Percentiles rank a stretch among this genome's conserved stretches.
Conservation (phyloP, 2,329 filamentous ascomycete species). For the Colletotrichum sp. region DNA sequence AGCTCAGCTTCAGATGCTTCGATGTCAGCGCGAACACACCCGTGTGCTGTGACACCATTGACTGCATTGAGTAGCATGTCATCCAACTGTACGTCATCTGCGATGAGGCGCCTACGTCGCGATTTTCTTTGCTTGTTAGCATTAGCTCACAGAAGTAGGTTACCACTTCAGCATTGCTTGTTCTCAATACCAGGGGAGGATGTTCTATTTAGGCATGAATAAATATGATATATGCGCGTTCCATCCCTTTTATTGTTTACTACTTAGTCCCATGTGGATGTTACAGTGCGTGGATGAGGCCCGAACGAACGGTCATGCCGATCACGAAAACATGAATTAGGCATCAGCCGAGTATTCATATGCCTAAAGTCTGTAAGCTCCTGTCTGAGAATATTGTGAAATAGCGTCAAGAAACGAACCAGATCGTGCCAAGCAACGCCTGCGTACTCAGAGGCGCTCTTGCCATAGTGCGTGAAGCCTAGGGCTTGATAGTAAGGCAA, state of each 20-base stretch:
- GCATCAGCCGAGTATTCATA: not conserved
- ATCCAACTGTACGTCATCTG: not conserved
- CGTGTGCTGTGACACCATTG: not conserved
- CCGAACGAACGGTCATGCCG: not conserved
- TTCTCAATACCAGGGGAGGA: not conserved
- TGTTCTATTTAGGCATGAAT: not conserved
- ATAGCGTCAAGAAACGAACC: slow-evolving; percentile 5
- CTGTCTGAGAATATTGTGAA: not conserved
- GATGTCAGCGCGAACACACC: not conserved
- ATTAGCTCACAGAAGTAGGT: not conserved
- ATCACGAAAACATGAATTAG: not conserved
- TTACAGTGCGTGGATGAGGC: not conserved
- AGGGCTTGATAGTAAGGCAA: slow-evolving; percentile 33
- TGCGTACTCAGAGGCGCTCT: slow-evolving; percentile 32
- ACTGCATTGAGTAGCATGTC: not conserved
- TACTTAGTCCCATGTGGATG: fast-evolving
- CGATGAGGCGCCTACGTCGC: not conserved
- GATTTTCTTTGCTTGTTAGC: not conserved
- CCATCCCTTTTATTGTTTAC: not conserved
- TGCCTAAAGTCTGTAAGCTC: not conserved
- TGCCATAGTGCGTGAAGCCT: slow-evolving; percentile 34
- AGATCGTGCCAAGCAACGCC: slow-evolving; percentile 35
- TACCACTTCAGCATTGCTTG: not conserved
- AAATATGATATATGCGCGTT: not conserved
- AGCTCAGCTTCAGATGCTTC: not conserved